These are phyloP conservation scores for Wolfiporia cocos DNA, from an alignment of 1,284 basidiomycete species.

Conservation along the genomic window DNA sequence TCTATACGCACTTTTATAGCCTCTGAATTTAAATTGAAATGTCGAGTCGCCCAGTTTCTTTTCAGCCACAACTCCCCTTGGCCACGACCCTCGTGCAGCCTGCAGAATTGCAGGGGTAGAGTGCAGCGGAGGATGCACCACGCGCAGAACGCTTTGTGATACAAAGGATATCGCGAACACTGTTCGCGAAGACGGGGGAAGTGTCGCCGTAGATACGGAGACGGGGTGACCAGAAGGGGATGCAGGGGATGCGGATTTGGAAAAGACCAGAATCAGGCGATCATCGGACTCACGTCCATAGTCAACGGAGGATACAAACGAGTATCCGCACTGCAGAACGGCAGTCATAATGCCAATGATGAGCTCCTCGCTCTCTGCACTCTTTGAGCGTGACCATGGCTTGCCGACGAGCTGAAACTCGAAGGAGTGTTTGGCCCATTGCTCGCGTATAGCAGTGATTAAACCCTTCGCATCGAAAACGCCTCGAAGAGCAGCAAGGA, in stretches of 20 bases:
- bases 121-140: conserved; percentile 66
- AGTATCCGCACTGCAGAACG: conserved; percentile 57
- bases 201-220: conserved; percentile 18
- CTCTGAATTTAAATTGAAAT: conserved; percentile 76
- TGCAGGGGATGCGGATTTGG: conserved; percentile 34
- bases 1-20: conserved; percentile 55
- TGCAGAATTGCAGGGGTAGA: conserved; percentile 73
- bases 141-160: conserved; percentile 60
- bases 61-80: conserved; percentile 68
- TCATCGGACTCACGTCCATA: conserved; percentile 75
- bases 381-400: conserved; percentile 68
- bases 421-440: conserved; percentile 49
- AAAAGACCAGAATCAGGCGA: conserved; percentile 63
- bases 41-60: conserved; percentile 66
- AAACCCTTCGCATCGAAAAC: conserved; percentile 44
- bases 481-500: conserved; percentile 46
- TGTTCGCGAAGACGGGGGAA: conserved; percentile 25
- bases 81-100: conserved; percentile 73
- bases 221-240: conserved; percentile 23
- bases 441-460: conserved; percentile 46
- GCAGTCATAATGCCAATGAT: conserved; percentile 59
- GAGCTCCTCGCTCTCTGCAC: conserved; percentile 56
- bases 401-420: conserved; percentile 63
- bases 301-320: conserved; percentile 63
- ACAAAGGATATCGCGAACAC: conserved; percentile 73